These are phyloP conservation scores for Penicillium sp. DNA, from an alignment of 2,329 filamentous ascomycete genomes.

Conservation along the genomic window DNA sequence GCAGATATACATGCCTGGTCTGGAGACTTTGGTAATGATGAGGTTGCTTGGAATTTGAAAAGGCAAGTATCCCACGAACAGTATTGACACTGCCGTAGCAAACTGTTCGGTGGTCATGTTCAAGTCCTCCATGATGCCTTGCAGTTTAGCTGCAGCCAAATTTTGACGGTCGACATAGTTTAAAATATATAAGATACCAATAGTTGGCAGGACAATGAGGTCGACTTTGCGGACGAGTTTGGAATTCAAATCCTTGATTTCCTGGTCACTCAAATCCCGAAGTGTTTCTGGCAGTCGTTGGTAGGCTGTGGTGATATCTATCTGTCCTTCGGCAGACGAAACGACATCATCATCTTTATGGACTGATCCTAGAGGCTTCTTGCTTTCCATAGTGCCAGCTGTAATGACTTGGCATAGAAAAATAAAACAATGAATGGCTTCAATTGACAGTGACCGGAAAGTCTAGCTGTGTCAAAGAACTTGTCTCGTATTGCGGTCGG, in stretches of 20 bases:
- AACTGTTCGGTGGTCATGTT: slow-evolving; percentile 39
- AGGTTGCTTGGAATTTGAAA: slow-evolving; percentile 50
- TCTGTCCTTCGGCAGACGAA: slow-evolving; percentile 26
- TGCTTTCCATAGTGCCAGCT: slow-evolving; percentile 13
- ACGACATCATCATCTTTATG: slow-evolving; percentile 17
- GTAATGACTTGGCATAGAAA: neutral
- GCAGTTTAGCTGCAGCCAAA: slow-evolving; percentile 41
- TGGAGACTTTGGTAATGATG: slow-evolving; percentile 52
- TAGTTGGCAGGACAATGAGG: slow-evolving; percentile 30
- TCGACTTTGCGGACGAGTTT: slow-evolving; percentile 34
- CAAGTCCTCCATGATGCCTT: slow-evolving; percentile 43
- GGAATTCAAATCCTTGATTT: slow-evolving; percentile 23
- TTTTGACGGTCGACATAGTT: slow-evolving; percentile 45
- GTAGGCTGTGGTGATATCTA: slow-evolving; percentile 12
- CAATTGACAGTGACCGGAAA: no score
- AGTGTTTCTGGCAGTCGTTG: slow-evolving; percentile 28
- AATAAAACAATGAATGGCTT: no score
- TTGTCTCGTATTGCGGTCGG: no score
- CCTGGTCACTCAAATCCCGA: slow-evolving; percentile 22
- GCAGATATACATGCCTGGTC: slow-evolving; percentile 54
- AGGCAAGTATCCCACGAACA: slow-evolving; percentile 29
- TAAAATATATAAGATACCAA: slow-evolving; percentile 42
- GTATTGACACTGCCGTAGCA: slow-evolving; percentile 29
- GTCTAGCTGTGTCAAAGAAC: no score
- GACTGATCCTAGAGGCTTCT: slow-evolving; percentile 12